phyloP scores from a whole-genome alignment of 495 filamentous ascomycete species.

The Penicillium cataractarum region DNA sequence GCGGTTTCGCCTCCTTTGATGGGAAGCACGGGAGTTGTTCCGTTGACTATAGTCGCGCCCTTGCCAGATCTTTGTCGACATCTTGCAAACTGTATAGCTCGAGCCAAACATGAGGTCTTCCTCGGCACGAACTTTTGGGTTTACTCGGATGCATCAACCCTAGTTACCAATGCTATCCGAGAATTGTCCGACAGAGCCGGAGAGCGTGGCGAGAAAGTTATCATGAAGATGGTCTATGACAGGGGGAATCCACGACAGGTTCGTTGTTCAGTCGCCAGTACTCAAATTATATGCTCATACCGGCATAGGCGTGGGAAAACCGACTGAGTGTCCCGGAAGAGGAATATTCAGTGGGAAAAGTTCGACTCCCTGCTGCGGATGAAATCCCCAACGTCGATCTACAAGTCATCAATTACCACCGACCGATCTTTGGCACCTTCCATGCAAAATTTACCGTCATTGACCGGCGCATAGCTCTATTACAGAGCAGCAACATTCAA shows the following conservation, averaged over 20 bases:
- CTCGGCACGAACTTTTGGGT: slow-evolving; percentile 79
- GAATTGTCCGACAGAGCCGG: slow-evolving; percentile 70
- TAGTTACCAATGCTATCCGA: slow-evolving; percentile 67
- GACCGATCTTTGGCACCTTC: slow-evolving; percentile 72
- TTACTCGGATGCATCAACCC: slow-evolving; percentile 63
- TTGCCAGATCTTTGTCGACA: slow-evolving; percentile 72
- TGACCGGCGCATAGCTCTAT: slow-evolving; percentile 65
- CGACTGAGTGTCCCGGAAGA: slow-evolving; percentile 61
- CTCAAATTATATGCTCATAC: slow-evolving; percentile 10
- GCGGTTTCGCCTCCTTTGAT: slow-evolving; percentile 73
- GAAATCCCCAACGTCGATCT: slow-evolving; percentile 74
- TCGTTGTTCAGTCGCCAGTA: background rate
- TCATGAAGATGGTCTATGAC: slow-evolving; percentile 79
- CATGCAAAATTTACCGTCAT: slow-evolving; percentile 79
- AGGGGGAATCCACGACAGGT: slow-evolving; percentile 65
- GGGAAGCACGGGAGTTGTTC: slow-evolving; percentile 66
- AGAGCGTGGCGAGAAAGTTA: slow-evolving; percentile 55
- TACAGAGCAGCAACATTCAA: slow-evolving; percentile 79
- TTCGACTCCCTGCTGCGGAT: slow-evolving; percentile 60
- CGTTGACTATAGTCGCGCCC: slow-evolving; percentile 69
- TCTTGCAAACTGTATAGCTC: slow-evolving; percentile 73
- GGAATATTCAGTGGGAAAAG: slow-evolving; percentile 56
- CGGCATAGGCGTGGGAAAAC: slow-evolving; percentile 53
- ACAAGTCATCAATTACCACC: slow-evolving; percentile 74
- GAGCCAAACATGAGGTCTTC: slow-evolving; percentile 72